phyloP scores from a whole-genome alignment of 768 basidiomycete species.

The Rossbeevera mucosa region DNA sequence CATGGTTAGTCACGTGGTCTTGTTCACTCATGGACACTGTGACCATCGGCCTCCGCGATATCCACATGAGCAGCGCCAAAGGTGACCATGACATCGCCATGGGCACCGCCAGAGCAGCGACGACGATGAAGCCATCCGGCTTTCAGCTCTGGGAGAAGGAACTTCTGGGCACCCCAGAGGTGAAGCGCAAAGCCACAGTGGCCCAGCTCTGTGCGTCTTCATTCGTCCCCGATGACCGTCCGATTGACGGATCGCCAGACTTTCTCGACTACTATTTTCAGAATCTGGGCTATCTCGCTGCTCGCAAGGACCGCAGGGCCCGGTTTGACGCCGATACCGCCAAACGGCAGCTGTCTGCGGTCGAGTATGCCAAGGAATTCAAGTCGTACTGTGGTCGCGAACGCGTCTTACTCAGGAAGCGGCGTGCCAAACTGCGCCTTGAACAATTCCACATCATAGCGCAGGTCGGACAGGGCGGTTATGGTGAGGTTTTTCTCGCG shows the following conservation, averaged over 20 bases:
- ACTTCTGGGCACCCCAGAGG: slow-evolving; percentile 77
- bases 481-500: slow-evolving; percentile 96
- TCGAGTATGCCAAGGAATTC: slow-evolving; percentile 74
- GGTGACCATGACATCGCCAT: slow-evolving; percentile 57
- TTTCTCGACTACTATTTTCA: slow-evolving; percentile 99
- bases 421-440: slow-evolving; percentile 88
- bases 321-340: slow-evolving; percentile 82
- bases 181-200: slow-evolving; percentile 93
- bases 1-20: too few relatives aligned
- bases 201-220: slow-evolving; percentile 83
- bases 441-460: slow-evolving; percentile 98
- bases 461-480: slow-evolving; percentile 98
- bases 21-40: slow-evolving; percentile 83
- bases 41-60: slow-evolving; percentile 42
- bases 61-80: slow-evolving; percentile 66
- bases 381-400: slow-evolving; percentile 92
- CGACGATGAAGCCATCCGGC: slow-evolving; percentile 49
- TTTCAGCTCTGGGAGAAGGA: slow-evolving; percentile 82
- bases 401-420: slow-evolving; percentile 83
- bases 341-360: slow-evolving; percentile 49
- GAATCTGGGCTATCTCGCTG: slow-evolving; percentile 80
- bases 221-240: slow-evolving; percentile 3
- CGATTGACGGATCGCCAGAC: slow-evolving; percentile 44
- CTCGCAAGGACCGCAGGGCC: slow-evolving; percentile 78
- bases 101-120: slow-evolving; percentile 40